Evolutionary conservation across 345 rosid genomes (phyloP).

Genomic region (Turnera subulata): DNA sequence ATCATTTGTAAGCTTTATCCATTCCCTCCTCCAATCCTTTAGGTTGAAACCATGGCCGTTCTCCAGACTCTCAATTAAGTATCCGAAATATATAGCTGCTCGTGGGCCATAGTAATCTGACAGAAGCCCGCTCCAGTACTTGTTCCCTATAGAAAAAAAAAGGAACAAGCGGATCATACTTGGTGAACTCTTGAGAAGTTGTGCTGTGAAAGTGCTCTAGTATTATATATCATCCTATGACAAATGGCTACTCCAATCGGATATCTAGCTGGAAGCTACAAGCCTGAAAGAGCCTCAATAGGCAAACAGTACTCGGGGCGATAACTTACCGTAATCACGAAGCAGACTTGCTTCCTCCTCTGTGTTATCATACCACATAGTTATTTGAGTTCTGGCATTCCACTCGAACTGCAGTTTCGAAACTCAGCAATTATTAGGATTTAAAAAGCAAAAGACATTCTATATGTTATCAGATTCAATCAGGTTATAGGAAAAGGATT

Average conservation of each 20-base stretch:
- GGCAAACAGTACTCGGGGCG: not conserved
- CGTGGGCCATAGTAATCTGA: constrained; percentile 62
- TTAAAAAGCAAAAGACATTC: not conserved
- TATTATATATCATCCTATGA: not conserved
- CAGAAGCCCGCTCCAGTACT: constrained; percentile 69
- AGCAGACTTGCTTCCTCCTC: constrained; percentile 66
- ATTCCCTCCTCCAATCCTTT: constrained; percentile 58
- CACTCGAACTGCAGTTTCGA: constrained; percentile 50
- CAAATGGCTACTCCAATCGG: not conserved
- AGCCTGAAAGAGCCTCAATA: not conserved
- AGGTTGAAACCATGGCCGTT: constrained; percentile 37
- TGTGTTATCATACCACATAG: constrained; percentile 76
- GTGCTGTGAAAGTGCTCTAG: not conserved
- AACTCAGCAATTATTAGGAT: not conserved
- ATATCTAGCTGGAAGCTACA: not conserved
- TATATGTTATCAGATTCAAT: not conserved
- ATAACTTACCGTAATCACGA: constrained; percentile 52
- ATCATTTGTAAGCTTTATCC: constrained; percentile 61
- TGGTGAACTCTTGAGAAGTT: not conserved
- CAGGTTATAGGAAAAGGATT: not conserved
- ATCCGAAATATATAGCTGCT: constrained; percentile 59
- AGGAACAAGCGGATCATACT: not conserved
- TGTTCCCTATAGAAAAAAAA: constrained; percentile 45
- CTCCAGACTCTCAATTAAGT: constrained; percentile 38
- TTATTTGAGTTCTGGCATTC: constrained; percentile 76